Conservation (phyloP, 306 rosid species). For the Phaseolus lunatus region DNA sequence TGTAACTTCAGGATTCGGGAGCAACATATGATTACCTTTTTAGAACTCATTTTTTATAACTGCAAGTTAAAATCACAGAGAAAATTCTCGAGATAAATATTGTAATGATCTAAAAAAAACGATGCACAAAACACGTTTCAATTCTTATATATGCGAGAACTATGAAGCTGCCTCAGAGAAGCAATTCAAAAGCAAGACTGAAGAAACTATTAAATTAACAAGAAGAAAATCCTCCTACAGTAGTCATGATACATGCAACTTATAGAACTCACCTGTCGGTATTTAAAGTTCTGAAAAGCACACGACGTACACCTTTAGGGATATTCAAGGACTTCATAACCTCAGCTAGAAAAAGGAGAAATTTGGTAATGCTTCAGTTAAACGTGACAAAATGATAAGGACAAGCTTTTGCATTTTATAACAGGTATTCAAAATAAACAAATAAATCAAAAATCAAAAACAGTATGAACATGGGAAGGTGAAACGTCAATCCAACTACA, state of each 20-base stretch:
- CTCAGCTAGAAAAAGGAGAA: slow-evolving; percentile 62
- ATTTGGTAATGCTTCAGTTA: slow-evolving; percentile 12
- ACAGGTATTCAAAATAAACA: slow-evolving; percentile 21
- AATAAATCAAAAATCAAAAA: neutral
- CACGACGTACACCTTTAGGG: slow-evolving; percentile 80
- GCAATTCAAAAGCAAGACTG: neutral
- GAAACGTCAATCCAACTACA: slow-evolving; percentile 27
- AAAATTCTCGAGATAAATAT: neutral
- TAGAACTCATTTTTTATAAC: neutral
- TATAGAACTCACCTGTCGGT: slow-evolving; percentile 70
- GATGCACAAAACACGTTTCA: neutral
- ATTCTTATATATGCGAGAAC: slow-evolving; percentile 10
- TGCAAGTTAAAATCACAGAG: neutral
- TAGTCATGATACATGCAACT: neutral
- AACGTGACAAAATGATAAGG: neutral
- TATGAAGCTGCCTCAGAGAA: neutral
- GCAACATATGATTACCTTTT: neutral
- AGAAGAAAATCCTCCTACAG: slow-evolving; percentile 26
- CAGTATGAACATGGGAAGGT: slow-evolving; percentile 21
- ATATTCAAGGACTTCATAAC: slow-evolving; percentile 82
- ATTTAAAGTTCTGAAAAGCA: slow-evolving; percentile 84
- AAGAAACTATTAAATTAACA: slow-evolving; percentile 14
- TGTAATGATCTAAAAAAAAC: neutral
- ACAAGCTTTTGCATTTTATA: slow-evolving; percentile 16
- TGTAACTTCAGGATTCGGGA: neutral